phyloP scores from a whole-genome alignment of 1,284 basidiomycete species.

The Puccinia brachypodii region DNA sequence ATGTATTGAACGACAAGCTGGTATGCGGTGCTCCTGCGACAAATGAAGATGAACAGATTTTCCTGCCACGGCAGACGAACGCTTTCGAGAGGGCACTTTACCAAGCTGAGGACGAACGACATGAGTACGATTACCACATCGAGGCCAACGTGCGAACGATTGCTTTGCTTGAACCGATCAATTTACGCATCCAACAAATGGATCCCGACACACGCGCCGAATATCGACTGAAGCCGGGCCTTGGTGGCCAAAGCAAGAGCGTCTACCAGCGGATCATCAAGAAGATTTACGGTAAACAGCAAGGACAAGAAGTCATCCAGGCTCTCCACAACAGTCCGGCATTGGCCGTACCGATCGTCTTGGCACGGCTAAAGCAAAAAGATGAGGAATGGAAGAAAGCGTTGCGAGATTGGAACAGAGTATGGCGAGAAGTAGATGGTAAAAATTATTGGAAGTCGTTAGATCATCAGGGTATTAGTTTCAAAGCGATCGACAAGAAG shows the following conservation, averaged over 20 bases:
- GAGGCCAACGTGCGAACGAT: slow-evolving; percentile 91
- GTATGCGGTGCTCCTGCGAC: slow-evolving; percentile 90
- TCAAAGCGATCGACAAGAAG: slow-evolving; percentile 97
- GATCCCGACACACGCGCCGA: slow-evolving; percentile 76
- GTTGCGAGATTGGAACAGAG: slow-evolving; percentile 93
- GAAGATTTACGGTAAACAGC: slow-evolving; percentile 87
- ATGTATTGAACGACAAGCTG: slow-evolving; percentile 94
- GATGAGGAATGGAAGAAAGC: slow-evolving; percentile 96
- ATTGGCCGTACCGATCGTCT: slow-evolving; percentile 86
- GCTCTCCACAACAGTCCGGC: slow-evolving; percentile 90
- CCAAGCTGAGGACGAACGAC: slow-evolving; percentile 94
- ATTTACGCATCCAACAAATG: slow-evolving; percentile 84
- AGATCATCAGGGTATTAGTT: slow-evolving; percentile 91
- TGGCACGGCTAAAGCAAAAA: slow-evolving; percentile 85
- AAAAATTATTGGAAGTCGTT: slow-evolving; percentile 97
- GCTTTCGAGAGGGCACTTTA: slow-evolving; percentile 93
- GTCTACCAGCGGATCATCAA: slow-evolving; percentile 93
- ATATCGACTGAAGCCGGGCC: slow-evolving; percentile 82
- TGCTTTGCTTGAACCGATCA: slow-evolving; percentile 84
- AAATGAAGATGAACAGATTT: slow-evolving; percentile 91
- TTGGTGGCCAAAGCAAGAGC: slow-evolving; percentile 81
- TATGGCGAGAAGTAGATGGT: slow-evolving; percentile 94
- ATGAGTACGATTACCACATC: slow-evolving; percentile 96
- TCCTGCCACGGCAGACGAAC: slow-evolving; percentile 96
- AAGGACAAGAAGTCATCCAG: slow-evolving; percentile 78